phyloP scores from a whole-genome alignment of 2,329 filamentous ascomycete genomes.

The Aspergillus sojae region DNA sequence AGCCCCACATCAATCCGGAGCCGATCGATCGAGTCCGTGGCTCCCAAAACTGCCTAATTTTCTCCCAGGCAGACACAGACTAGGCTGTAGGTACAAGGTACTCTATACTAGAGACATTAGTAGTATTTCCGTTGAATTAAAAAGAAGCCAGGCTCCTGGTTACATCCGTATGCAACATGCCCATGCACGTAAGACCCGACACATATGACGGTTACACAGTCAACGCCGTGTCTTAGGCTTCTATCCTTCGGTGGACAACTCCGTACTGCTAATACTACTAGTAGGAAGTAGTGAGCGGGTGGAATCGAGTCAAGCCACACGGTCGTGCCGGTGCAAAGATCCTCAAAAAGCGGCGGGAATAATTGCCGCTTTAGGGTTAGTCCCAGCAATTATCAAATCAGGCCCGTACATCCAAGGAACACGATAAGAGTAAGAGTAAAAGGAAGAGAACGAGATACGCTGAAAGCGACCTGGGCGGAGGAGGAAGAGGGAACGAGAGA shows the following conservation, averaged over 20 bases:
- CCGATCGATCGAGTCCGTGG: neutral
- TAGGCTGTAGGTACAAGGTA: neutral
- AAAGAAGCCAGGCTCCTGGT: neutral
- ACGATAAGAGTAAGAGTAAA: neutral
- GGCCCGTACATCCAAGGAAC: neutral
- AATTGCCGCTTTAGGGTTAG: neutral
- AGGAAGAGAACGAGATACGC: neutral
- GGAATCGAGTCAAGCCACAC: constrained; percentile 1
- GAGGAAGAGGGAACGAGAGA: neutral
- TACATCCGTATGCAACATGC: neutral
- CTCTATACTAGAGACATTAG: no score
- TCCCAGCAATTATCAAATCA: neutral
- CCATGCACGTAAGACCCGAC: neutral
- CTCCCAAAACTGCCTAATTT: neutral
- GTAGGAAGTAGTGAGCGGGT: neutral
- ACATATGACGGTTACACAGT: neutral
- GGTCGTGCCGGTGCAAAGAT: neutral
- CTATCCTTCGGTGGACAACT: neutral
- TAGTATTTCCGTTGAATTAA: no score
- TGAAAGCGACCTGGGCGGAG: neutral
- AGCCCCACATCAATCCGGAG: neutral
- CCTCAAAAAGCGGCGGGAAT: neutral
- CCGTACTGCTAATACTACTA: neutral
- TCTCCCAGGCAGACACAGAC: neutral
- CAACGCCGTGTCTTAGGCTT: neutral